A percentile compares a stretch with the other conserved stretches of the same genome.
phyloP scores from a whole-genome alignment of 1,284 basidiomycete genomes.

The Xerocomus amazonicus region DNA sequence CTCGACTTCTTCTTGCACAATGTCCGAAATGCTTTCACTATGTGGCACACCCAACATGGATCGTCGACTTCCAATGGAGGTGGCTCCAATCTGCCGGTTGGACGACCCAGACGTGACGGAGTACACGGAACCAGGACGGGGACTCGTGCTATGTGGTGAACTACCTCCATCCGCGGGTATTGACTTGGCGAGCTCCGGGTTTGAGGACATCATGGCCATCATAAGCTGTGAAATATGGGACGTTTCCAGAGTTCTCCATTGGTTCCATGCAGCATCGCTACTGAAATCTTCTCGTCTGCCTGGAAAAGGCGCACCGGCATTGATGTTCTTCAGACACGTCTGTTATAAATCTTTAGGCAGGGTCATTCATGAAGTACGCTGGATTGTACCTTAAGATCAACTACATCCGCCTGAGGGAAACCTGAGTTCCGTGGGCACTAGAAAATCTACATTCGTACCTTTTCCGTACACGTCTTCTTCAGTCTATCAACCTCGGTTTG shows the following conservation, averaged over 20 bases:
- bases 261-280: slow-evolving; percentile 74
- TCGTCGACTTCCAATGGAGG: slow-evolving; percentile 63
- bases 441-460: slow-evolving; percentile 42
- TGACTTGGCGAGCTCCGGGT: slow-evolving; percentile 85
- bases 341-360: slow-evolving; percentile 14
- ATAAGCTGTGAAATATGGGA: slow-evolving; percentile 84
- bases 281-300: slow-evolving; percentile 86
- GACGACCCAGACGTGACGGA: slow-evolving; percentile 35
- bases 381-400: slow-evolving; percentile 71
- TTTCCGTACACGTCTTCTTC: slow-evolving; percentile 72
- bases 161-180: slow-evolving; percentile 53
- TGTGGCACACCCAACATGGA: slow-evolving; percentile 43
- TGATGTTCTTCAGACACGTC: slow-evolving; percentile 91
- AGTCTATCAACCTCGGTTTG: slow-evolving; percentile 75
- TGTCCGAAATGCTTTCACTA: slow-evolving; percentile 38
- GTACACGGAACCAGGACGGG: slow-evolving; percentile 58
- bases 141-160: slow-evolving; percentile 38
- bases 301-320: slow-evolving; percentile 79
- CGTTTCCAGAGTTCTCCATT: slow-evolving; percentile 85
- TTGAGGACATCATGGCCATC: slow-evolving; percentile 82
- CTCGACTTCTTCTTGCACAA: slow-evolving; percentile 42
- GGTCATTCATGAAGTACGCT: neutral
- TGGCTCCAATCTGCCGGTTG: slow-evolving; percentile 41
- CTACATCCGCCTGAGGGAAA: slow-evolving; percentile 66
- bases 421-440: slow-evolving; percentile 6